phyloP scores from a whole-genome alignment of 805 yeast genomes.

The Soucietia sequanensis region DNA sequence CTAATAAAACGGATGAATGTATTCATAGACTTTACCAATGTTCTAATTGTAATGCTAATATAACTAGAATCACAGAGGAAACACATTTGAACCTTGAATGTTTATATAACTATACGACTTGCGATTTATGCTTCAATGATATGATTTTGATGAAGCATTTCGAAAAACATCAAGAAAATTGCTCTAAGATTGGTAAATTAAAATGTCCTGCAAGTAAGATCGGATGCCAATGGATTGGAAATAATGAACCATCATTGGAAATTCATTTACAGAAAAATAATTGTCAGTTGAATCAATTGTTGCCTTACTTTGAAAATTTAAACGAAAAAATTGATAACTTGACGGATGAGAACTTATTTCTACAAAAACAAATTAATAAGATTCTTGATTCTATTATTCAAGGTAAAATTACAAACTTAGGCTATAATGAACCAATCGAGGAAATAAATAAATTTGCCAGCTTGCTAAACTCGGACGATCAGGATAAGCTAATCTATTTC shows the following conservation, averaged over 20 bases:
- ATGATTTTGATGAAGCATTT: slow-evolving; percentile 38
- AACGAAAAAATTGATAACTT: slow-evolving; percentile 24
- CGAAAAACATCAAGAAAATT: slow-evolving; percentile 40
- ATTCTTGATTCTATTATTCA: slow-evolving; percentile 47
- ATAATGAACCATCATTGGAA: slow-evolving; percentile 33
- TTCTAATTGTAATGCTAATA: slow-evolving; percentile 27
- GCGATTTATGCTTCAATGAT: slow-evolving; percentile 43
- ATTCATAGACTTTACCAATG: slow-evolving; percentile 40
- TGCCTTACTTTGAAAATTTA: slow-evolving; percentile 25
- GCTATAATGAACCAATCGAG: slow-evolving; percentile 46
- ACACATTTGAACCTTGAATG: slow-evolving; percentile 41
- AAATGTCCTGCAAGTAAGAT: slow-evolving; percentile 47
- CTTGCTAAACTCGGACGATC: slow-evolving; percentile 13
- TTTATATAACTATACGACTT: slow-evolving; percentile 35
- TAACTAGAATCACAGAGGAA: slow-evolving; percentile 27
- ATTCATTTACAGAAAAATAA: slow-evolving; percentile 29
- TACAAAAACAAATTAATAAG: slow-evolving; percentile 45
- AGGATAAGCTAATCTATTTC: slow-evolving; percentile 30
- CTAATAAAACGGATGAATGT: slow-evolving; percentile 23
- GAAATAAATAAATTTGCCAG: slow-evolving; percentile 35
- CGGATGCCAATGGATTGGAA: slow-evolving; percentile 52
- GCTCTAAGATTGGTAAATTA: slow-evolving; percentile 37
- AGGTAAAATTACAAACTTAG: slow-evolving; percentile 51
- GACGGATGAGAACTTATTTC: slow-evolving; percentile 32
- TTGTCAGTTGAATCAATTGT: slow-evolving; percentile 29